These are phyloP conservation scores for Pleurotus djamor DNA, from an alignment of 768 basidiomycete genomes.

Conservation along the genomic window DNA sequence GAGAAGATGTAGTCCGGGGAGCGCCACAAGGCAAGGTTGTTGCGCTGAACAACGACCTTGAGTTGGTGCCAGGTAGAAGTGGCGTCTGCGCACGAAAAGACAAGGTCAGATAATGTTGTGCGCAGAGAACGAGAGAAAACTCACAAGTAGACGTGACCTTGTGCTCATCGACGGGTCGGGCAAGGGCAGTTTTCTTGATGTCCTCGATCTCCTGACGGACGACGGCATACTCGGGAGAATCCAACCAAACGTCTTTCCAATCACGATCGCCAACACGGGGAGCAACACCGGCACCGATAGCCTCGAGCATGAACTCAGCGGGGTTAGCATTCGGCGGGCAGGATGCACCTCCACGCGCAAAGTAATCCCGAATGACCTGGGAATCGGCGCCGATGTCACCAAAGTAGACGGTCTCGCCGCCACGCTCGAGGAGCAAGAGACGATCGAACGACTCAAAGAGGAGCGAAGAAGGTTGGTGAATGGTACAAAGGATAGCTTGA, in stretches of 20 bases:
- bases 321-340: constrained; percentile 83
- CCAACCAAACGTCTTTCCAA: constrained; percentile 85
- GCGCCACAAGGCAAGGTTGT: constrained; percentile 74
- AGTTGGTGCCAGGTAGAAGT: constrained; percentile 78
- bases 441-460: constrained; percentile 87
- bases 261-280: constrained; percentile 74
- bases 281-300: constrained; percentile 82
- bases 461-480: constrained; percentile 85
- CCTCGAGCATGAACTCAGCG: constrained; percentile 77
- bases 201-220: constrained; percentile 40
- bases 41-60: constrained; percentile 60
- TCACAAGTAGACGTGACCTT: constrained; percentile 43
- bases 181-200: constrained; percentile 47
- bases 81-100: constrained; percentile 53
- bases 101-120: constrained; percentile 2
- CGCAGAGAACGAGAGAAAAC: constrained; percentile 10
- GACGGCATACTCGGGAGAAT: constrained; percentile 56
- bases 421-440: constrained; percentile 63
- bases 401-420: constrained; percentile 93
- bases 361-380: constrained; percentile 67
- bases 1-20: constrained; percentile 86
- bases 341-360: constrained; percentile 66
- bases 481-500: constrained; percentile 88
- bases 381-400: constrained; percentile 84
- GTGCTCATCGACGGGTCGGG: constrained; percentile 34